A percentile compares a stretch with the other conserved stretches of the same genome.
phyloP scores from a whole-genome alignment of 345 rosid species.

The Lenwebbia sp. region DNA sequence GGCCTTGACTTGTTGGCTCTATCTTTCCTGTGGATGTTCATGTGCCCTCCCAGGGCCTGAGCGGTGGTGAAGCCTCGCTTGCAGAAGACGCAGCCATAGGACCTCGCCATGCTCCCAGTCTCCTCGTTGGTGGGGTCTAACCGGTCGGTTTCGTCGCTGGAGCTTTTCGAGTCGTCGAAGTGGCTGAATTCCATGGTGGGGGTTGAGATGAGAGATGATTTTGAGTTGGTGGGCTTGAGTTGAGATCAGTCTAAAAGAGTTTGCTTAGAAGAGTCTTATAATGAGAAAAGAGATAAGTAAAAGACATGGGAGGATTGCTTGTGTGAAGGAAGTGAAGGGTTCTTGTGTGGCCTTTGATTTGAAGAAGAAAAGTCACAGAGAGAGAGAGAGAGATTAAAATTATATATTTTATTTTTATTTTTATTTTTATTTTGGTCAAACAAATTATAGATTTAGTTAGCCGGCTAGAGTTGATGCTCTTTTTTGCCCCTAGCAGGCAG shows the following conservation, averaged over 20 bases:
- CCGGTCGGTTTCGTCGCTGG: slow-evolving; percentile 24
- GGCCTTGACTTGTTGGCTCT: slow-evolving; percentile 40
- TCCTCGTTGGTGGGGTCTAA: slow-evolving; percentile 12
- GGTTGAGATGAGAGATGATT: neutral
- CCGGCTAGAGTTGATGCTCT: neutral
- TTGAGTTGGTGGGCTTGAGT: neutral
- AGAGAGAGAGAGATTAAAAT: neutral
- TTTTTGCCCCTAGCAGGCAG: neutral
- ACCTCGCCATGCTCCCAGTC: slow-evolving; percentile 19
- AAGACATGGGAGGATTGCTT: slow-evolving; percentile 11
- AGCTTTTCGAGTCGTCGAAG: slow-evolving; percentile 17
- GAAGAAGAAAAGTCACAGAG: slow-evolving; percentile 17
- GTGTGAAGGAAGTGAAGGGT: neutral
- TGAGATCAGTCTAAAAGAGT: neutral
- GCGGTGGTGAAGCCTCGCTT: slow-evolving; percentile 94
- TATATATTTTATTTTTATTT: neutral
- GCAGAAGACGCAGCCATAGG: slow-evolving; percentile 70
- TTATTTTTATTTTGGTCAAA: no score
- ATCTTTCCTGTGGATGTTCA: slow-evolving; percentile 90
- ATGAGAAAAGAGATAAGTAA: slow-evolving; percentile 13
- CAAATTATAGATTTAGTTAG: neutral
- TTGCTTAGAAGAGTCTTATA: neutral
- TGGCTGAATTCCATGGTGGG: slow-evolving; percentile 21
- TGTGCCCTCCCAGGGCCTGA: slow-evolving; percentile 91
- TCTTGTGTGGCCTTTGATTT: neutral